These are phyloP conservation scores for Termitomyces sp. DNA, from an alignment of 768 basidiomycete species.

Conservation along the genomic window DNA sequence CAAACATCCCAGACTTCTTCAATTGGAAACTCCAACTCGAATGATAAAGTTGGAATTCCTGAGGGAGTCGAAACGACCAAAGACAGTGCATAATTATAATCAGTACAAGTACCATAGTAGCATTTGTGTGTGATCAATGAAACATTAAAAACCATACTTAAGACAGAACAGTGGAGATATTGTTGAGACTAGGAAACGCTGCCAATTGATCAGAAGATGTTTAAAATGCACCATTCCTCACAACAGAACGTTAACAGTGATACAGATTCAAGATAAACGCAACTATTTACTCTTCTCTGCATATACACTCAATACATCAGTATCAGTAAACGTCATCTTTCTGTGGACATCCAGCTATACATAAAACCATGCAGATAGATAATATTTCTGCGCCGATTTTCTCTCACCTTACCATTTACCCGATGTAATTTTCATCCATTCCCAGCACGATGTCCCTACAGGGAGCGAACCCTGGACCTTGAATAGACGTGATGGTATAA, in stretches of 20 bases:
- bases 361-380: background rate
- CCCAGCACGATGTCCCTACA: constrained; percentile 52
- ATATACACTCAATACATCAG: constrained; percentile 23
- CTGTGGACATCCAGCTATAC: background rate
- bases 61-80: background rate
- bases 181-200: too few relatives aligned
- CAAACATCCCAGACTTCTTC: background rate
- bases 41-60: background rate
- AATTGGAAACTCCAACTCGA: background rate
- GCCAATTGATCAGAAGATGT: too few relatives aligned
- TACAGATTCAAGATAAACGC: constrained; percentile 56
- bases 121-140: background rate
- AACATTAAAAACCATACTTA: background rate
- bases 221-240: too few relatives aligned
- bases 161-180: background rate
- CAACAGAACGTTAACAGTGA: too few relatives aligned
- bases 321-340: constrained; percentile 43
- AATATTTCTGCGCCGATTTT: background rate
- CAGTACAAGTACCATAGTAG: background rate
- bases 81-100: background rate
- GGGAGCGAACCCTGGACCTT: constrained; percentile 35
- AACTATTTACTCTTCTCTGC: constrained; percentile 51
- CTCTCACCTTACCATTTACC: constrained; percentile 45
- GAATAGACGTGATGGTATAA: constrained; percentile 23
- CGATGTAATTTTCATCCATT: constrained; percentile 61